Evolutionary conservation across 805 yeast species (phyloP).

Genomic region (Maudiozyma barnettii): DNA sequence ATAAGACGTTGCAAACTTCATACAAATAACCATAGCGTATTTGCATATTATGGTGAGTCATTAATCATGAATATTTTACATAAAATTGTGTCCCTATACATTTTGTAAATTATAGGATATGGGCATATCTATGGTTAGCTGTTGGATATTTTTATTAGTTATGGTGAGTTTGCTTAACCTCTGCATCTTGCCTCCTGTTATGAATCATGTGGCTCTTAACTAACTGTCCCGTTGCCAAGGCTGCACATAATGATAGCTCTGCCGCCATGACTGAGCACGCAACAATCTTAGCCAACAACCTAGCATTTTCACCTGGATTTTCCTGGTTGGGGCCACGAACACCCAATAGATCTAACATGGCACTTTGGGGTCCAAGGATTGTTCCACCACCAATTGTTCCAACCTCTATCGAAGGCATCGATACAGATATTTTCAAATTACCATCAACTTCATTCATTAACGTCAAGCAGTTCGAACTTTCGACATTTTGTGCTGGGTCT

Average conservation of each 20-base stretch:
- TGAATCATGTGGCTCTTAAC: conserved; percentile 97
- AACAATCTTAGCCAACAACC: conserved; percentile 83
- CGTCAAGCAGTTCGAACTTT: conserved; percentile 94
- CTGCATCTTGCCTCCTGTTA: conserved; percentile 49
- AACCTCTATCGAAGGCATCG: conserved; percentile 98
- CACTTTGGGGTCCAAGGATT: conserved; percentile 90
- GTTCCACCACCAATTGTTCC: conserved; percentile 99
- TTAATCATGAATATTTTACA: no score
- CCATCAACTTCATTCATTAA: conserved; percentile 80
- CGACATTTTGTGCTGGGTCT: conserved; percentile 99
- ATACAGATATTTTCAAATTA: conserved; percentile 83
- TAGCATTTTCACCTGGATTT: conserved; percentile 88
- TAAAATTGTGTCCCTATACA: no score
- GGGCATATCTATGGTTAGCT: conserved; percentile 16
- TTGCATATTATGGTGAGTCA: no score
- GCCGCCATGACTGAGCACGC: conserved; percentile 96
- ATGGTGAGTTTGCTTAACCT: not conserved
- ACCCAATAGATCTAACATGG: conserved; percentile 90
- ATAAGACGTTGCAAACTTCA: no score
- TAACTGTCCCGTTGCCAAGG: conserved; percentile 96
- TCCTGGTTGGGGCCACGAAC: conserved; percentile 94
- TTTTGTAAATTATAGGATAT: not conserved
- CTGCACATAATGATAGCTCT: conserved; percentile 88
- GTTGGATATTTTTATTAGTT: no score
- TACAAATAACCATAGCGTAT: no score